Evolutionary conservation across 2,329 filamentous ascomycete species (phyloP), one percentile per base, ranked within the genome.

Genomic region (Ascochyta fabae): DNA sequence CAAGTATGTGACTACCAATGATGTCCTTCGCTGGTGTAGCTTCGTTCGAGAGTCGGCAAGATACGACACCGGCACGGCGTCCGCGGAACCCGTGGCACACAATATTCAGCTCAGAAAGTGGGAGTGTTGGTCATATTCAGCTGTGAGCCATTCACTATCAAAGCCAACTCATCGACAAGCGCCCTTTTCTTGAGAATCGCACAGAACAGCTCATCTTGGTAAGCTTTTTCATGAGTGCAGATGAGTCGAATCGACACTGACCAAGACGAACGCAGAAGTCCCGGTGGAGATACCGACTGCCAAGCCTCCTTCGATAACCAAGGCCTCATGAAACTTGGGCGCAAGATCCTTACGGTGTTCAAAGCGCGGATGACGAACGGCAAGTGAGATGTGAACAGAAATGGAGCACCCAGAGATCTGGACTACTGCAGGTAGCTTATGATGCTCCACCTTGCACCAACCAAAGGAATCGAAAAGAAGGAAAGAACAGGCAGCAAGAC

Each of bases 291-390:
- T 27, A 23, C 41, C 46, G 36, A 40, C 27, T 23, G 36, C 52
- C 47, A 42, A 50, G 52, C 13, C 36, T 36, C 22, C 16, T 50
- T 56, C 41, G 42, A 50, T 42, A 46, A 50, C 42, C 47, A 36
- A 46, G 27, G 36, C 43, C 23, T 45, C 31, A 24, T 56, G 53
- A 52, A 48, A 51, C 53, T 9, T 13, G 16, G 12, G 38, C 27
- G 39, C 43, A 40, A 38, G 10, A 19, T 53, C 19, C 29, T 51
- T 38, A 31, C 38, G 36, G 33, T 13, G 16, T 33, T 43, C 41
- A 50, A 46, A 31, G 35, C 29, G 42, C 41, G n/a, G 42, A 42
- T 23, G n/a, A 29, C 34, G 13, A 55, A 41, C 7, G 45, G 41
- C n/a, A 31, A 5, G 43, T 23, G 19, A 36, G 15, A 31, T 3